Evolutionary conservation across 108 stramenopile genomes (phyloP).

Genomic region (Seminavis robusta): DNA sequence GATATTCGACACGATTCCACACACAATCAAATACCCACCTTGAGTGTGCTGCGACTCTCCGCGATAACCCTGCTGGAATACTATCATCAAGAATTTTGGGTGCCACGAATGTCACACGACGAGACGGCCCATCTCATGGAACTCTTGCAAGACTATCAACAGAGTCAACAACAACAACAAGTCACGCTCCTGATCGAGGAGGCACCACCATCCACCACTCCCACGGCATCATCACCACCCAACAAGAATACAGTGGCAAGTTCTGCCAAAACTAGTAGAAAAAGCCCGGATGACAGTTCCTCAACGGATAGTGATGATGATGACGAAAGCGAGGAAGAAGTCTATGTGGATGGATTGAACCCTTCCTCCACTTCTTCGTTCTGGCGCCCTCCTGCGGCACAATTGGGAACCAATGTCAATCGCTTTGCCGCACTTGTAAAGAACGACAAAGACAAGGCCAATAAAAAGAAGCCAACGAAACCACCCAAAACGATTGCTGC

Average conservation of each 20-base stretch:
- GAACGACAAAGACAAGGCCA: conserved; percentile 3
- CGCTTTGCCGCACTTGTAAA: neutral
- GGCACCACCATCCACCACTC: too few relatives aligned
- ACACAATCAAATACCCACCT: conserved; percentile 70
- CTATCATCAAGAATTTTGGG: conserved; percentile 64
- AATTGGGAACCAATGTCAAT: conserved; percentile 19
- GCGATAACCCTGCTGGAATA: conserved; percentile 64
- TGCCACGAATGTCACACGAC: too few relatives aligned
- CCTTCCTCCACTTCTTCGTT: too few relatives aligned
- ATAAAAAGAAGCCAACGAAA: conserved; percentile 5
- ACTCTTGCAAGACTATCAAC: too few relatives aligned
- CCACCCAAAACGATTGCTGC: neutral
- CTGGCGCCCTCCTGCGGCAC: conserved; percentile 20
- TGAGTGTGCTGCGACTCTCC: conserved; percentile 58
- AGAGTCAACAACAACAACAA: too few relatives aligned
- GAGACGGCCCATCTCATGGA: too few relatives aligned
- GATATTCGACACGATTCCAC: conserved; percentile 80
- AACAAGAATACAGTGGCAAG: too few relatives aligned
- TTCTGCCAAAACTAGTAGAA: too few relatives aligned
- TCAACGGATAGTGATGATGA: neutral
- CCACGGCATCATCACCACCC: too few relatives aligned
- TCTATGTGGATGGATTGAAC: conserved; percentile 14
- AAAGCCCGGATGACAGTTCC: neutral
- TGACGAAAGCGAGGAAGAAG: conserved; percentile 6
- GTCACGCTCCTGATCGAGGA: too few relatives aligned